These are phyloP conservation scores for Trichoderma atroviride DNA, from an alignment of 2,329 filamentous ascomycete species.

Conservation along the genomic window DNA sequence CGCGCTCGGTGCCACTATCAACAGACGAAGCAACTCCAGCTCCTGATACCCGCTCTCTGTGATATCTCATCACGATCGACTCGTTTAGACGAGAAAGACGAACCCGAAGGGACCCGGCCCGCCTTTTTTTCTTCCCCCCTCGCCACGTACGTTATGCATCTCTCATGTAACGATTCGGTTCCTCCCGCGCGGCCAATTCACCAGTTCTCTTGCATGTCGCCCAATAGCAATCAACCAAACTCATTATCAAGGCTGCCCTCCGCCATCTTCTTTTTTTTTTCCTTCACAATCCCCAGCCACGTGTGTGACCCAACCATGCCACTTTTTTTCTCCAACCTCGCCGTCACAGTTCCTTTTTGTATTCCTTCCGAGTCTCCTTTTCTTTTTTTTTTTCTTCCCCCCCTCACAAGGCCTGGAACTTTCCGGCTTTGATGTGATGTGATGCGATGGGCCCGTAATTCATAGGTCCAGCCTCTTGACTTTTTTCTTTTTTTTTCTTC, in stretches of 20 bases:
- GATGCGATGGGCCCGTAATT: not conserved
- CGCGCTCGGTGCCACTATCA: not conserved
- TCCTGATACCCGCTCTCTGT: not conserved
- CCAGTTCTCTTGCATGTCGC: not conserved
- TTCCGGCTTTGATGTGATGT: not conserved
- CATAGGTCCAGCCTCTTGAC: not conserved
- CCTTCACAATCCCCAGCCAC: not conserved
- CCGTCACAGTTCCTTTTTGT: constrained; percentile 5
- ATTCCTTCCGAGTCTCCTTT: not conserved
- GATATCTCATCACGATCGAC: not conserved
- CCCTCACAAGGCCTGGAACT: not conserved
- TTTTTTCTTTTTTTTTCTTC: not conserved
- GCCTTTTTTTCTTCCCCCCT: not conserved
- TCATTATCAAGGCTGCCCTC: not conserved
- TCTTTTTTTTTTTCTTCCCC: not conserved
- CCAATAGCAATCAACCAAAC: not conserved
- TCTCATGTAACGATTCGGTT: not conserved
- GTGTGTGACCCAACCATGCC: not conserved
- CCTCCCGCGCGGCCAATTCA: constrained; percentile 15
- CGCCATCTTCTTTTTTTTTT: not conserved
- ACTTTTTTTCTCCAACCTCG: not conserved
- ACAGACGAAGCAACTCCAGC: not conserved
- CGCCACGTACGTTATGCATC: not conserved
- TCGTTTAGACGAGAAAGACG: not conserved
- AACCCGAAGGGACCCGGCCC: not conserved